Base-by-base conservation (phyloP, 148 eudicot genomes). In the Chenopodium formosanum region DNA sequence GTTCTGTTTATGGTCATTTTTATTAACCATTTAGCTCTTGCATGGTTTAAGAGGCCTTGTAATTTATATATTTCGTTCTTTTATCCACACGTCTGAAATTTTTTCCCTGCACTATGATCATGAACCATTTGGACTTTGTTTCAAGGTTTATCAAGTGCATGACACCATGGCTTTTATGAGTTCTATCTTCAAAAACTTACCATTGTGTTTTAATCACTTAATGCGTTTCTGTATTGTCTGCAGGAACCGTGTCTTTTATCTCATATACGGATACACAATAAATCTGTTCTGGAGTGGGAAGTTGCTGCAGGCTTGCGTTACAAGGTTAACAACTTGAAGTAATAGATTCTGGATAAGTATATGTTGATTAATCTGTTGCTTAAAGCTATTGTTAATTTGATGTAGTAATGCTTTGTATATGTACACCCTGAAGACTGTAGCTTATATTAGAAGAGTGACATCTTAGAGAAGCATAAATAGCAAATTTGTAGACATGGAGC, bases 231-330 rank as follows among this genome's bases (percentile, higher is more conserved):
- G 76, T 60, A 22, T 37, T 80, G 48, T 72, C 74, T 90, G 82
- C 90, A 93, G 97, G 97, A 91, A 73, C 94, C 97, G 27, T 91
- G 94, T 80, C 77, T 93, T 78, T 85, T 93, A 63, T 93, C 97
- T 70, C 91, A 91, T 66, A 83, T 93, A 84, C 86, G 94, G 85
- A 87, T 93, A 68, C 91, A 93, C 82, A 93, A 93, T 62, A 93
- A 93, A 82, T 91, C 97, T 13, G 97, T 93, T 82, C 80, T 91
- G 86, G 94, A 93, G 91, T 93, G 97, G 97, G 97, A 93, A 83
- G 88, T 93, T 68, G 88, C 92, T 72, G 94, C 82, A 50, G 97
- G 97, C 74, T 87, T 93, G 84, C 97, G 91, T 34, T 93, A 93
- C 74, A 93, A 93, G 97, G 97, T 93, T 78, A 44, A 85, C 23